phyloP scores from a whole-genome alignment of 1,284 basidiomycete species.

The Ustilago nuda region DNA sequence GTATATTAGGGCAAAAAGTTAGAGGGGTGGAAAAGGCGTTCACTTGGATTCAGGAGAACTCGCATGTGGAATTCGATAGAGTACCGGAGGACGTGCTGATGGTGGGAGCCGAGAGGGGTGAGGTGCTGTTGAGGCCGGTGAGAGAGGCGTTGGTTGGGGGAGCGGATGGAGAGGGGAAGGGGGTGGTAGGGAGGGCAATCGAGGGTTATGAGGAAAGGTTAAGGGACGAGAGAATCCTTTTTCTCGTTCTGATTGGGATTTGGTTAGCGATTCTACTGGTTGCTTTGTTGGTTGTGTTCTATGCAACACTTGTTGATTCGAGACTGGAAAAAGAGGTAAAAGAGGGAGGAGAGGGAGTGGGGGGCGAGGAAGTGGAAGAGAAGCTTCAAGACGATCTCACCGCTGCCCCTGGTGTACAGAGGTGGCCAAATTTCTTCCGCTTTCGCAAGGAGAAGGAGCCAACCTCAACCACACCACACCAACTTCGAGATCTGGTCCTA shows the following conservation, averaged over 20 bases:
- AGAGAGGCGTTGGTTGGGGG: slow-evolving; percentile 27
- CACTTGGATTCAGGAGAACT: slow-evolving; percentile 90
- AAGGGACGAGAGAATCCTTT: slow-evolving; percentile 83
- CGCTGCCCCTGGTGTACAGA: not conserved
- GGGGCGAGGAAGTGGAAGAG: slow-evolving; percentile 1
- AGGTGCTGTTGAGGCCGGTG: slow-evolving; percentile 74
- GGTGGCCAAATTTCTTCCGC: not conserved
- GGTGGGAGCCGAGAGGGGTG: slow-evolving; percentile 77
- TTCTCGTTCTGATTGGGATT: slow-evolving; percentile 81
- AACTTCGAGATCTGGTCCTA: not conserved
- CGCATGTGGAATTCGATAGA: slow-evolving; percentile 80
- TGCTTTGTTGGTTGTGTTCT: slow-evolving; percentile 76
- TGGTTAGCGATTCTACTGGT: slow-evolving; percentile 83
- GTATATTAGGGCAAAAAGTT: slow-evolving; percentile 89
- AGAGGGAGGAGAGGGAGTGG: not conserved
- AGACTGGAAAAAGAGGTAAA: not conserved
- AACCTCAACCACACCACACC: not conserved
- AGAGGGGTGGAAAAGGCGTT: slow-evolving; percentile 85
- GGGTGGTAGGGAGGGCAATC: slow-evolving; percentile 81
- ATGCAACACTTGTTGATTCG: slow-evolving; percentile 20
- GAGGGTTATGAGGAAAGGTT: slow-evolving; percentile 73
- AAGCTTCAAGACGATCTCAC: slow-evolving; percentile 6
- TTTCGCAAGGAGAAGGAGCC: not conserved
- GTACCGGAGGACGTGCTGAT: slow-evolving; percentile 81
- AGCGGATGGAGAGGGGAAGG: slow-evolving; percentile 72